phyloP scores from a whole-genome alignment of 2,329 filamentous ascomycete species.

The Zarea fungicola region DNA sequence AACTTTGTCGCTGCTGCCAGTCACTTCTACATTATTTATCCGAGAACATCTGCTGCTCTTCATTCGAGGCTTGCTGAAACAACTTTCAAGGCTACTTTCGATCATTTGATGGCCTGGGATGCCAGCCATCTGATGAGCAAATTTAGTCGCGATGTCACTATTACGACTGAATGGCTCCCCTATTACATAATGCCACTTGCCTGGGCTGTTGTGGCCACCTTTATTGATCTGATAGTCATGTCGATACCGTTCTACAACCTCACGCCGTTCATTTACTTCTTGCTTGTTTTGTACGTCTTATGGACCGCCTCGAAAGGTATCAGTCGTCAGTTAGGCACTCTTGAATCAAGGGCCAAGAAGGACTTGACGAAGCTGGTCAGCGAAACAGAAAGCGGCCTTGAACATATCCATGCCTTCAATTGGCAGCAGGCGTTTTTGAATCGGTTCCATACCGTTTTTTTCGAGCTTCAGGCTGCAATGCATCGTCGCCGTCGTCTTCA shows the following conservation, averaged over 20 bases:
- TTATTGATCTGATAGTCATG: not conserved
- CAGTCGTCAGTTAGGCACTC: not conserved
- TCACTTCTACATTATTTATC: not conserved
- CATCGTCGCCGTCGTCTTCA: slow-evolving; percentile 49
- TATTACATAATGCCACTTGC: not conserved
- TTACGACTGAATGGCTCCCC: not conserved
- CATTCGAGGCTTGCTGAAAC: not conserved
- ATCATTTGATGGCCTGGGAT: not conserved
- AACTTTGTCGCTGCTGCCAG: not conserved
- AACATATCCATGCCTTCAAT: slow-evolving; percentile 47
- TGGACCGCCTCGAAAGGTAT: not conserved
- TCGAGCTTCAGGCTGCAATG: slow-evolving; percentile 23
- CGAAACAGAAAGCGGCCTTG: slow-evolving; percentile 39
- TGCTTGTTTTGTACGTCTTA: not conserved
- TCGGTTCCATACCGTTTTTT: slow-evolving; percentile 39
- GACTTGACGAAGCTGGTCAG: slow-evolving; percentile 12
- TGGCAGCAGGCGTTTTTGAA: slow-evolving; percentile 40
- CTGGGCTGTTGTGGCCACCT: not conserved
- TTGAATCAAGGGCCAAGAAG: not conserved
- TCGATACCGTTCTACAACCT: not conserved
- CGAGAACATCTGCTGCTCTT: not conserved
- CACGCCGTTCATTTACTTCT: not conserved
- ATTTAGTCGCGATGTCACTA: not conserved
- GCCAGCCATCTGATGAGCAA: not conserved
- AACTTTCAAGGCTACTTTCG: not conserved